phyloP scores from a whole-genome alignment of 257 asterid species.

The Gynochthodes officinalis region DNA sequence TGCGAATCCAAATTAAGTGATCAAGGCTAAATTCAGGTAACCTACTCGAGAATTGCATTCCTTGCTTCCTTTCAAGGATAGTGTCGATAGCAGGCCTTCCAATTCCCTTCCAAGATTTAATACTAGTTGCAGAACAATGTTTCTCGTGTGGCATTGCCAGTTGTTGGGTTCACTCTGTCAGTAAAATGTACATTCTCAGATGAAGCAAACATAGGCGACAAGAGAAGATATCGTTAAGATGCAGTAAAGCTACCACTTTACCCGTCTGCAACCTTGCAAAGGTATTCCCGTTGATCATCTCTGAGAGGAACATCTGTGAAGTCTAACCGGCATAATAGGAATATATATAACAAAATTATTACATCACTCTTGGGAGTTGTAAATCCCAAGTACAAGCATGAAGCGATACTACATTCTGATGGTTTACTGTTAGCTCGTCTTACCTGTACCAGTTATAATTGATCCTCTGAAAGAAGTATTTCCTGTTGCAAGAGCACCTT shows the following conservation, averaged over 20 bases:
- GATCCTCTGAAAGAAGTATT: constrained; percentile 90
- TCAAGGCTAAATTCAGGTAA: neutral
- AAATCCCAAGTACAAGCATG: neutral
- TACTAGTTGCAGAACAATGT: constrained; percentile 68
- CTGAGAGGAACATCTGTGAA: constrained; percentile 96
- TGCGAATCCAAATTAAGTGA: neutral
- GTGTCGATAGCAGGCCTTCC: neutral
- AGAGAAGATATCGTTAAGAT: neutral
- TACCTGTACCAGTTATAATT: constrained; percentile 86
- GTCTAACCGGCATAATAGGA: constrained; percentile 36
- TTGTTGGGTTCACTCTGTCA: constrained; percentile 67
- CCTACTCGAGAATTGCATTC: no score
- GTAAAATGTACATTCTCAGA: constrained; percentile 1
- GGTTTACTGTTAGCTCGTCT: neutral
- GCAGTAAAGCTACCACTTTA: constrained; percentile 17
- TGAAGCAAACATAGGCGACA: neutral
- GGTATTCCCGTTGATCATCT: constrained; percentile 87
- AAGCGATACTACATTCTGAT: neutral
- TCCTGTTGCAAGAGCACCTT: constrained; percentile 93
- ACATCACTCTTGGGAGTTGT: neutral
- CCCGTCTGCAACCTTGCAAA: constrained; percentile 90
- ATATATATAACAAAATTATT: neutral
- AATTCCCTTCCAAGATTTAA: neutral
- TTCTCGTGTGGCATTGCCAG: constrained; percentile 90
- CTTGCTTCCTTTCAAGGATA: no score